Evolutionary conservation across 2,329 filamentous ascomycete species (phyloP), one percentile per base, ranked within the genome.

Genomic region (Davidsoniella virescens): DNA sequence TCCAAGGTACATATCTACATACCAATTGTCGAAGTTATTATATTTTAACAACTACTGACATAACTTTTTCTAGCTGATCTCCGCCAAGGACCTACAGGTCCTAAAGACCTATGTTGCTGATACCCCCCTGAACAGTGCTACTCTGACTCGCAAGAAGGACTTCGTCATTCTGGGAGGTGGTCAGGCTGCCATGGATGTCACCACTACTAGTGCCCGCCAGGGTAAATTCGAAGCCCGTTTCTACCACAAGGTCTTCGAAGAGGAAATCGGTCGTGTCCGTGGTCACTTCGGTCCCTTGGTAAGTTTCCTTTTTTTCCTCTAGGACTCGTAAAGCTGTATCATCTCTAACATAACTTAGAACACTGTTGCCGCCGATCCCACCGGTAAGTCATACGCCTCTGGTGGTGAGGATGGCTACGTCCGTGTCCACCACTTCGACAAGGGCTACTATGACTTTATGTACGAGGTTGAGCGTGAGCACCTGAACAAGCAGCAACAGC

Each of bases 191-290:
- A 95, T 95, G 87, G 90, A 96, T 64, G 92, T 98, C 68, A 98
- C 92, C 53, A 93, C 86, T 50, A 96, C 92, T 47, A 83, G 83
- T 33, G 82, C 87, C 46, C 80, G 92, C 58, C 92, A 98, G 74
- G 92, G 92, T 70, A 96, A 96, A 71, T 98, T 98, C 73, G 92
- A 98, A 70, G 92, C 92, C 42, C 82, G 92, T 57, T 98, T 98
- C 76, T 98, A 95, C 76, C 92, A 98, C 81, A 96, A 94, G 77
- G 83, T 98, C 65, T 96, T 98, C 65, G 87, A 94, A 69, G 90
- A 98, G 68, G 92, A 98, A 73, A 90, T 96, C 62, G 92, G 92
- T 59, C 83, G 92, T 73, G 92, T 98, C 57, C 79, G 87, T 64
- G 92, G 92, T 56, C 92, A 98, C 68, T 98, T 98, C 69, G 92